phyloP scores from a whole-genome alignment of 768 basidiomycete species.

The Kwoniella sp. region DNA sequence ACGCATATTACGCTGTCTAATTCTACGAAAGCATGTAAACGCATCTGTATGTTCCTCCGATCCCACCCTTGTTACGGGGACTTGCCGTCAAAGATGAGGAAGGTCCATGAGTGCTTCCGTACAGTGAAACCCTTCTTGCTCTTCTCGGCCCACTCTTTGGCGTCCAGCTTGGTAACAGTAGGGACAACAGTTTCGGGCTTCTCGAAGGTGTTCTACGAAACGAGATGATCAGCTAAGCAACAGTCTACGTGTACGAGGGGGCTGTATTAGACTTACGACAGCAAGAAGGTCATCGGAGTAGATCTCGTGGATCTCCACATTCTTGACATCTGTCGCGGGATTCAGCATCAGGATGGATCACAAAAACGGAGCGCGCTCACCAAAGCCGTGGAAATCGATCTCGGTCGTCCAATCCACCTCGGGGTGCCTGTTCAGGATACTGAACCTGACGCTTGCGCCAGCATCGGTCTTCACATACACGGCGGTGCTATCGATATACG shows the following conservation, averaged over 20 bases:
- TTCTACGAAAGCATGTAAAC: too few relatives aligned
- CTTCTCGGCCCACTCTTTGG: slow-evolving; percentile 26
- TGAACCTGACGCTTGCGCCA: slow-evolving; percentile 59
- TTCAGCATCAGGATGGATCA: too few relatives aligned
- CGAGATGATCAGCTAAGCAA: not conserved
- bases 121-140: slow-evolving; percentile 23
- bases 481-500: slow-evolving; percentile 61
- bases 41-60: too few relatives aligned
- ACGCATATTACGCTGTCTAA: too few relatives aligned
- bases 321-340: slow-evolving; percentile 55
- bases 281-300: slow-evolving; percentile 60
- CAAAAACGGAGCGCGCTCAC: slow-evolving; percentile 21
- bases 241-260: too few relatives aligned
- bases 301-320: slow-evolving; percentile 61
- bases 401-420: slow-evolving; percentile 53
- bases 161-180: slow-evolving; percentile 13
- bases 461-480: slow-evolving; percentile 58
- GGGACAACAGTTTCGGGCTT: slow-evolving; percentile 47
- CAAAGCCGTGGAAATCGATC: slow-evolving; percentile 34
- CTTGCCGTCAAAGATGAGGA: slow-evolving; percentile 47
- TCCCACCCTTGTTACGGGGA: not conserved
- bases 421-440: slow-evolving; percentile 63
- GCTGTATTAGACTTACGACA: slow-evolving; percentile 43
- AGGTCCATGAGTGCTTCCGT: slow-evolving; percentile 51
- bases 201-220: slow-evolving; percentile 50